Evolutionary conservation across 2,329 filamentous ascomycete species (phyloP).

Genomic region (Endocalyx cinctus): DNA sequence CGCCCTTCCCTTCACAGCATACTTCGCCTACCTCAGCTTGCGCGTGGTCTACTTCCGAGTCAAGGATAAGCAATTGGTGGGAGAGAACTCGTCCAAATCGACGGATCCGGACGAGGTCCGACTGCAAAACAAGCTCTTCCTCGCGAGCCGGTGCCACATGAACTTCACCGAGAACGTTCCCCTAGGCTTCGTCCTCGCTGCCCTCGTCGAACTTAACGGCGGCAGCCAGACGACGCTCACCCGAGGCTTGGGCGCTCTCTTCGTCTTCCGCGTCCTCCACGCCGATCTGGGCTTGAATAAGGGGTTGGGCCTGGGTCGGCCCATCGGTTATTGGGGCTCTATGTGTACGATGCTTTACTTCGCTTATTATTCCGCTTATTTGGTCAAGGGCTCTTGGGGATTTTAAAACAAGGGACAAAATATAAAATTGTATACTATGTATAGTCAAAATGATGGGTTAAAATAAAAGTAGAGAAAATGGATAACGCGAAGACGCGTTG

Average conservation of each 20-base stretch:
- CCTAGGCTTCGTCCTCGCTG: conserved; percentile 24
- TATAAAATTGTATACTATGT: no score
- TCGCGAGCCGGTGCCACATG: conserved; percentile 21
- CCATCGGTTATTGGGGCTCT: conserved; percentile 25
- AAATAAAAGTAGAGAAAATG: not conserved
- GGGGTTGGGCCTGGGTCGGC: conserved; percentile 19
- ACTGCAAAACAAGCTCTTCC: conserved; percentile 18
- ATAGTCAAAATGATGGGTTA: not conserved
- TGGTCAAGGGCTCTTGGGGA: conserved; percentile 21
- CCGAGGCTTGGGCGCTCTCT: conserved; percentile 17
- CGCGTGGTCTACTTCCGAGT: conserved; percentile 22
- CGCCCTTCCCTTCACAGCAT: conserved; percentile 26
- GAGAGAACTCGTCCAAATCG: conserved; percentile 19
- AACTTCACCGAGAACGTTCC: conserved; percentile 30
- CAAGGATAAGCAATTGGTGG: conserved; percentile 20
- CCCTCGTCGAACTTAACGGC: conserved; percentile 28
- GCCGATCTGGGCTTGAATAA: conserved; percentile 22
- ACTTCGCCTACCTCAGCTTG: conserved; percentile 23
- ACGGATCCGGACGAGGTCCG: conserved; percentile 2
- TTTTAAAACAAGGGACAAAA: no score
- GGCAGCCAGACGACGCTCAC: conserved; percentile 20
- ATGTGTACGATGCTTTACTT: conserved; percentile 19
- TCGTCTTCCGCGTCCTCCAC: conserved; percentile 24
- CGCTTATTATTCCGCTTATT: conserved; percentile 24
- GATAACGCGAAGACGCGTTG: no score